A percentile compares a stretch with the other conserved stretches of the same genome.
These are phyloP conservation scores for Tetrahymena borealis DNA, from an alignment of 73 alveolate species.

Conservation along the genomic window DNA sequence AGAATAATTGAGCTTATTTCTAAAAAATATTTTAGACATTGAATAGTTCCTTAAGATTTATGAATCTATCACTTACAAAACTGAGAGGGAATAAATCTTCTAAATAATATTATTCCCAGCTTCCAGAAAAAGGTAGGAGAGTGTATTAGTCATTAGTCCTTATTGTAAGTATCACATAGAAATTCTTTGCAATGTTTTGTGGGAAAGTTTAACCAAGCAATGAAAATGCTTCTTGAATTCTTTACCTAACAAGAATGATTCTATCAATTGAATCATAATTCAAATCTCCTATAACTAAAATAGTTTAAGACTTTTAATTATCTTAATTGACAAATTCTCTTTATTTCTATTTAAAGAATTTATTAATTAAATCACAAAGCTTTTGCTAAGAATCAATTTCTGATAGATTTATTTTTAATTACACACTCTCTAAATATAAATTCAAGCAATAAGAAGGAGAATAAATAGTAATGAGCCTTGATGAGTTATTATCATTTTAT, in stretches of 20 bases:
- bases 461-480: not conserved
- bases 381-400: not conserved
- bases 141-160: not conserved
- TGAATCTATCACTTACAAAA: not conserved
- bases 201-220: not conserved
- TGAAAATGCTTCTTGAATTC: not conserved
- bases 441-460: not conserved
- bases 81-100: not conserved
- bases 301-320: not conserved
- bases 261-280: not conserved
- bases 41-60: not conserved
- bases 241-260: not conserved
- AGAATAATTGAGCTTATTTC: not conserved
- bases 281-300: not conserved
- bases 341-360: not conserved
- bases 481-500: not conserved
- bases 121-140: not conserved
- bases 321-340: not conserved
- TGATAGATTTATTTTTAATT: not conserved
- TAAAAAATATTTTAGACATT: not conserved
- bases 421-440: not conserved
- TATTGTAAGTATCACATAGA: not conserved
- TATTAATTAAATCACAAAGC: not conserved
- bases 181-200: not conserved
- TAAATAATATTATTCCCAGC: not conserved